Conservation (phyloP, 805 yeast genomes). For the Saccharomyces mikatae region DNA sequence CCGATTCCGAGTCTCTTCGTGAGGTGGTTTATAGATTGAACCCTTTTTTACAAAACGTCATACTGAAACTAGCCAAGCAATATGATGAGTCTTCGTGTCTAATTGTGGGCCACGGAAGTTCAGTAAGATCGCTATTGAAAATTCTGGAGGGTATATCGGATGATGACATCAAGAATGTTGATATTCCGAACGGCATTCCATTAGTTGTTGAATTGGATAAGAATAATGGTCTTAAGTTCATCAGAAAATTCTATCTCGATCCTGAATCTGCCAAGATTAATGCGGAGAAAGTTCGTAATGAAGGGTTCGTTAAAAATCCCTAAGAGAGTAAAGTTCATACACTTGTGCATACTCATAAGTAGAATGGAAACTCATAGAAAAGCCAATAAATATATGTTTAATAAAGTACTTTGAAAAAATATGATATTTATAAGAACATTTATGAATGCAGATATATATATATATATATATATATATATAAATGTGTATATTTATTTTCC, state of each 20-base stretch:
- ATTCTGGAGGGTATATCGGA: conserved; percentile 55
- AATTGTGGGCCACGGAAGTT: conserved; percentile 73
- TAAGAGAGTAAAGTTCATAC: neutral
- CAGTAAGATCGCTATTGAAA: conserved; percentile 64
- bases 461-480: neutral
- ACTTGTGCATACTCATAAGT: neutral
- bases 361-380: neutral
- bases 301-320: conserved; percentile 39
- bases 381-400: neutral
- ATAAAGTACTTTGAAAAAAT: neutral
- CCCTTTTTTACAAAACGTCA: conserved; percentile 45
- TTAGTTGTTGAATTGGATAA: conserved; percentile 54
- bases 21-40: conserved; percentile 60
- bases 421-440: neutral
- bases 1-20: conserved; percentile 61
- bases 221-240: conserved; percentile 32
- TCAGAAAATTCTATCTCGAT: conserved; percentile 56
- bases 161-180: conserved; percentile 57
- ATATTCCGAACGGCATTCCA: conserved; percentile 77
- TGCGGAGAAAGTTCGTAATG: conserved; percentile 68
- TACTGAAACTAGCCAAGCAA: conserved; percentile 35
- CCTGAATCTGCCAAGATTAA: conserved; percentile 69
- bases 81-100: conserved; percentile 48
- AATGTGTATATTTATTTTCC: neutral
- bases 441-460: neutral